Base-by-base conservation (phyloP, 768 basidiomycete genomes). In the Leccinum incarnatum region DNA sequence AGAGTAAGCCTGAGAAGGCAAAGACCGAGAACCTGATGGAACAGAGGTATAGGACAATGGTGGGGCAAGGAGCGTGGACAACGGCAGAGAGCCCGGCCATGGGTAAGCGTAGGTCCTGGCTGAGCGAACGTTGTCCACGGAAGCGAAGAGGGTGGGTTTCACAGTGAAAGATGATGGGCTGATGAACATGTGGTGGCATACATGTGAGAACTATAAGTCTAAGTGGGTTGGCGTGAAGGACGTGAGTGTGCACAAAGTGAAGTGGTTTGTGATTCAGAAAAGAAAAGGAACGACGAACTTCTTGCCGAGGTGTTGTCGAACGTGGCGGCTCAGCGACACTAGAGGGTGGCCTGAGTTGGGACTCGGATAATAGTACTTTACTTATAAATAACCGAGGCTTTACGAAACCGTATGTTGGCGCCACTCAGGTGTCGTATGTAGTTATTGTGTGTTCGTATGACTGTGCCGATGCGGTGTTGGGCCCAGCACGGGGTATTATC, bases 141-240 rank as follows among this genome's bases (percentile, higher is more conserved):
- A 42, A 59, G 62, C 27, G 48, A 51, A 46, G 55, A 47, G 4
- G 15, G 54, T 62, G 59, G 62, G 19, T 58, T 34, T 71, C 61
- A 67, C 52, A 56, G 61, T 10, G 51, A 53, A 49, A 58, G 61
- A 63, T 60, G 69, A 59, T 49, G 64, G 51, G 46, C 36, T 52
- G 62, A 66, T 61, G 70, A 58, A 64, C 69, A 71, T 69, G 69
- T 60, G 69, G 69, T 59, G 25, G 55, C 19, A 52, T 65, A 70
- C 67, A 71, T 71, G 69, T 69, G 62, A 57, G 58, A 58, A 62
- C 57, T 67, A 61, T 57, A 61, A 54, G 55, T 54, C 57, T 59
- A 15, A 36, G 14, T 36, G 12, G 34, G 30, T 32, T 54, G 60
- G 57, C 60, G 69, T 70, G 63, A 70, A 63, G 54, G 60, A 53